A percentile compares a stretch with the other conserved stretches of the same genome.
These are phyloP conservation scores for Penicillium freii DNA, from an alignment of 2,329 filamentous ascomycete genomes.

Conservation along the genomic window DNA sequence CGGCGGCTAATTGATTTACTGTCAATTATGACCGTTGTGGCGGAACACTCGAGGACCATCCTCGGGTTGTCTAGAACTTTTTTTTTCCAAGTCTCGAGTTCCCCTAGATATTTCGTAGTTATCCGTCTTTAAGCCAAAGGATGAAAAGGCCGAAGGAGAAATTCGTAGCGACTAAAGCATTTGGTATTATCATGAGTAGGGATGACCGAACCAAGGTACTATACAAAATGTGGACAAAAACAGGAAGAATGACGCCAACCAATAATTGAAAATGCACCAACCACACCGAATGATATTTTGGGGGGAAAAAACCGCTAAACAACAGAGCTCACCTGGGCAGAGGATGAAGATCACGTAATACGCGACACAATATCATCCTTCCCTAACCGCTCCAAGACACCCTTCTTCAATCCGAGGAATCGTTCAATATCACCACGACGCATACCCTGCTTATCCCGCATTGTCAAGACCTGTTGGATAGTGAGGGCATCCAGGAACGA, in stretches of 20 bases:
- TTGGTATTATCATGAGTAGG: slow-evolving; percentile 3
- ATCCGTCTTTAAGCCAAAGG: background rate
- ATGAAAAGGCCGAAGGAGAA: background rate
- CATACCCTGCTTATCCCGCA: slow-evolving; percentile 47
- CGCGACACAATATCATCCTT: slow-evolving; percentile 33
- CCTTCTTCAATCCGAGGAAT: slow-evolving; percentile 45
- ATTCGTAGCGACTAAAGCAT: background rate
- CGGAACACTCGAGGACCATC: background rate
- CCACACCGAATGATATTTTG: background rate
- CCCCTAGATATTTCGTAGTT: background rate
- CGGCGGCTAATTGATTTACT: no score
- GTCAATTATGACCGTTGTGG: no score
- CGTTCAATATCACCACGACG: slow-evolving; percentile 43
- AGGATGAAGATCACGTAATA: slow-evolving; percentile 11
- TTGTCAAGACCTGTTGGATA: slow-evolving; percentile 49
- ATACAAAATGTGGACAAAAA: background rate
- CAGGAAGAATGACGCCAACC: background rate
- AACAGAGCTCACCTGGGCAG: background rate
- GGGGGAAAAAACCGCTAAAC: background rate
- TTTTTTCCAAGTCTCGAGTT: background rate
- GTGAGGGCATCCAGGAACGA: slow-evolving; percentile 51
- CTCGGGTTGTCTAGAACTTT: background rate
- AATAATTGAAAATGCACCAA: background rate
- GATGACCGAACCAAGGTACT: background rate
- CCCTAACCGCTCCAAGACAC: slow-evolving; percentile 44